These are phyloP conservation scores for Colletotrichum tropicale DNA, from an alignment of 2,329 filamentous ascomycete species.

Conservation along the genomic window DNA sequence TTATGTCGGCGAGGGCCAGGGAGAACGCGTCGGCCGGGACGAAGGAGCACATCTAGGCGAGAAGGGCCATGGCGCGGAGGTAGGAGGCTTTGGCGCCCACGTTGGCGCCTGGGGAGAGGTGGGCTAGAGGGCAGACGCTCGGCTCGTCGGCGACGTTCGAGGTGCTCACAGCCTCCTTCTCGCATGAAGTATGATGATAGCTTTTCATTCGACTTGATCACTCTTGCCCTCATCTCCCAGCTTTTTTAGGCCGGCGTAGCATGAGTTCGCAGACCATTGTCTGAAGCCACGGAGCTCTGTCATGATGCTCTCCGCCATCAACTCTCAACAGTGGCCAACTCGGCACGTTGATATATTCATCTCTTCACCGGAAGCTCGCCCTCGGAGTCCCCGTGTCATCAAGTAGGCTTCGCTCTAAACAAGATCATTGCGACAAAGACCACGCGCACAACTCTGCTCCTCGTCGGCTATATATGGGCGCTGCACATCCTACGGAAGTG, in stretches of 20 bases:
- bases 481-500: too few species aligned
- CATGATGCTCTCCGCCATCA: neutral
- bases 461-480: too few species aligned
- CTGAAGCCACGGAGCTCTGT: neutral
- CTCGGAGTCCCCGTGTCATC: too few species aligned
- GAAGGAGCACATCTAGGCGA: slow-evolving; percentile 91
- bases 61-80: slow-evolving; percentile 88
- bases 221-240: neutral
- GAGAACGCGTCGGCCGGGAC: slow-evolving; percentile 79
- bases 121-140: slow-evolving; percentile 56
- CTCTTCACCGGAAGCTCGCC: too few species aligned
- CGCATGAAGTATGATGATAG: neutral
- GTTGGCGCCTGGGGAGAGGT: slow-evolving; percentile 95
- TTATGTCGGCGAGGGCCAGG: slow-evolving; percentile 85
- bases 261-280: neutral
- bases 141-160: neutral
- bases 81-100: slow-evolving; percentile 99
- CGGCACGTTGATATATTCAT: neutral
- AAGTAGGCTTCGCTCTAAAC: too few species aligned
- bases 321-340: neutral
- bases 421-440: too few species aligned
- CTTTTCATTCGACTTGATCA: neutral
- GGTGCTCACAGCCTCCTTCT: neutral
- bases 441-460: too few species aligned
- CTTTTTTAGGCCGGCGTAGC: neutral